Evolutionary conservation across 2,329 filamentous ascomycete genomes (phyloP), one percentile per base, ranked within the genome.

Genomic region (Dactylonectria macrodidyma): DNA sequence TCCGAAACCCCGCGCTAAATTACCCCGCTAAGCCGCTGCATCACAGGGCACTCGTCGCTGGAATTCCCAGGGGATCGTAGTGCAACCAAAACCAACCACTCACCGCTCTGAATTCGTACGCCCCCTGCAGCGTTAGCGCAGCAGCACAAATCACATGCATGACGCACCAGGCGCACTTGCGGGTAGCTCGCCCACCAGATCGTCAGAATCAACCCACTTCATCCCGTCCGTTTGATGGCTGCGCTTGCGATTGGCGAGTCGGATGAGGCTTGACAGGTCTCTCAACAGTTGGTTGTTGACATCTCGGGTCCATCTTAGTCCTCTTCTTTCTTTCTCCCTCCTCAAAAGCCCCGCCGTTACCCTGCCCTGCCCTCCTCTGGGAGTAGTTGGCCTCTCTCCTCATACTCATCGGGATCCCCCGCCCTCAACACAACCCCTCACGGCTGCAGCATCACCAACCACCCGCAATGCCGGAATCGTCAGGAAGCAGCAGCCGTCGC

Each of bases 381-480:
- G 65, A 68, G 61, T 30, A 64, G 50, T 65, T 51, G 56, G 59
- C 16, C 65, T 59, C 55, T 58, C 38, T 12, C 5, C 33, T 7
- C 50, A 30, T 30, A 30, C 19, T 7, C 50, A 22, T 52, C 24
- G 34, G 26, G 26, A 5, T 30, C 36, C 16, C 19, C 50, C 46
- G 52, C 48, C 34, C 34, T 41, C 44, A 38, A 47, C 67, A 63
- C 61, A 65, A 47, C 59, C 47, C 36, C 51, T 14, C 62, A 57
- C 61, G 47, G 9, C n/a, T 19, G 19, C 19, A 19, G 33, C 46
- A 36, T 36, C 33, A 33, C 33, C 16, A 34, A 7, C 52, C 50
- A 62, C 26, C 26, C 26, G 71, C 54, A 63, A 79, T 79, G 78
- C 64, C 68, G 50, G 75, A 79, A 51, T 66, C 51, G 4, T 54